Base-by-base conservation (phyloP, 1,139 yeast species). In the Saccharomyces uvarum region DNA sequence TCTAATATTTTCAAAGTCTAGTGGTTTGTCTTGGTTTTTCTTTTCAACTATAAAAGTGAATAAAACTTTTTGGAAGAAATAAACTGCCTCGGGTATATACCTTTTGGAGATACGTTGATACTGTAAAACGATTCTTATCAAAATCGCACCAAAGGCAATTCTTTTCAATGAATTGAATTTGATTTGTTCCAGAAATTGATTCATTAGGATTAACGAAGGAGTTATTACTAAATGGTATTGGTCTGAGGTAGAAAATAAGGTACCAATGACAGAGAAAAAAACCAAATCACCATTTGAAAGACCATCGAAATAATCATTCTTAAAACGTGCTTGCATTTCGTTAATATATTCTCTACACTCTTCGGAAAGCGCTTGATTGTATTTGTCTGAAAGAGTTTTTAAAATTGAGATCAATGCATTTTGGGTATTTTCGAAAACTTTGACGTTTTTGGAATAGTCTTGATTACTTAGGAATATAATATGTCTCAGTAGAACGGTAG, bases 171-270 rank as follows among this genome's bases (percentile, higher is more conserved):
- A 63, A 28, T 69, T 68, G 28, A 73, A 67, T 41, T 77, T 73
- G 33, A 77, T 66, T 57, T 79, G 80, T 46, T 85, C 81, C 53
- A 91, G 73, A 26, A 82, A 76, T 69, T 89, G 93, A 53, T 85
- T 81, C 75, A 90, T 82, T 48, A 89, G 70, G 46, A 93, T 79
- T 42, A 82, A 74, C 1, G 95, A 79, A 2, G 98, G 97, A 0
- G 97, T 90, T 3, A 85, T 91, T 16, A 93, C 86, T 59, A 89
- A 77, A 75, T 95, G 98, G 70, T 88, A 93, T 67, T 90, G 95
- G 75, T 95, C 99, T 0, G 99, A 93, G 0, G 97, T 88, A 0
- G 99, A 90, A 66, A 87, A 95, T 9, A 91, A 68, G 54, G 78
- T 75, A 8, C 97, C 97, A 57, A 90, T 77, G 24, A 89, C 66